Evolutionary conservation across 106 monocot genomes (phyloP).

Genomic region (Acanthochlamys bracteata): DNA sequence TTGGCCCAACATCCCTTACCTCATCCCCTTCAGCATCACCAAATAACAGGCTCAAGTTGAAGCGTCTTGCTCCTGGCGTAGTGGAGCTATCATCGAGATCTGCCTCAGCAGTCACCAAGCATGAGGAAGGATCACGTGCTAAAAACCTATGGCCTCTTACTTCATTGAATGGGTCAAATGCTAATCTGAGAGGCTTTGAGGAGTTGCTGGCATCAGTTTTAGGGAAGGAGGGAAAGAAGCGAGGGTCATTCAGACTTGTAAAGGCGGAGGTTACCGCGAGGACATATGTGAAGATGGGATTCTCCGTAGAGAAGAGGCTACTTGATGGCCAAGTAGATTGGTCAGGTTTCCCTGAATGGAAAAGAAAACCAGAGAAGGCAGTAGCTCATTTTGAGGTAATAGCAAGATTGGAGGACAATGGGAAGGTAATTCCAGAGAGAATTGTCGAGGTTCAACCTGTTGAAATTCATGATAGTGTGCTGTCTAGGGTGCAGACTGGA

Average conservation of each 20-base stretch:
- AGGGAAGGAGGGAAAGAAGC: constrained; percentile 50
- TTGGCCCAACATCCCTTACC: constrained; percentile 73
- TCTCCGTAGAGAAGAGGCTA: constrained; percentile 48
- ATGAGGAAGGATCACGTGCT: constrained; percentile 7
- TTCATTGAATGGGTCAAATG: constrained; percentile 61
- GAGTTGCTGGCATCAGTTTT: constrained; percentile 73
- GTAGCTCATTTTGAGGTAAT: constrained; percentile 70
- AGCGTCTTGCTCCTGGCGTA: constrained; percentile 77
- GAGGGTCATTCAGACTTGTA: constrained; percentile 60
- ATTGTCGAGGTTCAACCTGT: constrained; percentile 57
- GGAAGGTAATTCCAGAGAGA: constrained; percentile 74
- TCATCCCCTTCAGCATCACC: constrained; percentile 46
- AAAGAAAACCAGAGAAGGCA: constrained; percentile 47
- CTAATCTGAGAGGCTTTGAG: constrained; percentile 67
- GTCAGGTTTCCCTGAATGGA: constrained; percentile 62
- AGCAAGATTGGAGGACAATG: constrained; percentile 58
- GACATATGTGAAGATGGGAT: constrained; percentile 79
- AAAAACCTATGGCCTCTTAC: constrained; percentile 64
- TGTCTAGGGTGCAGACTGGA: constrained; percentile 27
- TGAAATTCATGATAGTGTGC: constrained; percentile 23
- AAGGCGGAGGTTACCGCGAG: constrained; percentile 67
- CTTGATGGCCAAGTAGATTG: constrained; percentile 38
- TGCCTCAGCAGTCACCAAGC: constrained; percentile 21
- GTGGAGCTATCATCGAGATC: constrained; percentile 72
- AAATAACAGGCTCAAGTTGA: constrained; percentile 76